Evolutionary conservation across 306 rosid species (phyloP), one percentile per base, ranked within the genome.

Genomic region (Vigna radiata): DNA sequence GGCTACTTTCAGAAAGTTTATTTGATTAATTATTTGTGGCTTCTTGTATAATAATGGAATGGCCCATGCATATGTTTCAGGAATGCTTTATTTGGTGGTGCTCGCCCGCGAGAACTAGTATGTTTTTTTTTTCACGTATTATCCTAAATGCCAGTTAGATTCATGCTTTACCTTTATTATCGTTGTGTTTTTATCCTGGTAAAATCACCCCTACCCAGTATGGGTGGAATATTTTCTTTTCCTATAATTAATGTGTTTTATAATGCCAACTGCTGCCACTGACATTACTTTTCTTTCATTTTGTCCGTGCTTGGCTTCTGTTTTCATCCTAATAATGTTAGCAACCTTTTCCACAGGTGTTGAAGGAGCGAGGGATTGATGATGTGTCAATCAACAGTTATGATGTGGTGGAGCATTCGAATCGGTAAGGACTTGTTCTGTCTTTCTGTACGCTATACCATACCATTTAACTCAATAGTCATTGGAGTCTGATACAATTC

Each of bases 51-150:
- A 53, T 68, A 78, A 82, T 79, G 50, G 64, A 66, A 72, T 18
- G 43, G 59, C 29, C 75, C 41, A 46, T 70, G 58, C 82, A 68
- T 79, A 68, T 81, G 70, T 56, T 90, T 90, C 91, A 96, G 99
- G 96, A 87, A 83, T 73, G 81, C 88, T 17, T 79, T 96, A 83
- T 96, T 92, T 86, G 97, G 99, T 75, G 99, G 98, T 81, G 98
- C 99, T 84, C 97, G 99, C 37, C 99, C 99, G 2, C 89, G 99
- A 66, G 99, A 96, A 79, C 86, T 91, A 62, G 99, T 92, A 85
- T 84, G 93, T 85, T 53, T 9, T 53, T 9, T 72, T 71, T 25
- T 66, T 68, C 43, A 52, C 50, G 54, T 74, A 15, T 65, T n/a
- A 1, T 31, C 71, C 62, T 67, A 16, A 64, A 77, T 70, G 44